Evolutionary conservation across 2,329 filamentous ascomycete species (phyloP).

Genomic region (Fusarium sp.): DNA sequence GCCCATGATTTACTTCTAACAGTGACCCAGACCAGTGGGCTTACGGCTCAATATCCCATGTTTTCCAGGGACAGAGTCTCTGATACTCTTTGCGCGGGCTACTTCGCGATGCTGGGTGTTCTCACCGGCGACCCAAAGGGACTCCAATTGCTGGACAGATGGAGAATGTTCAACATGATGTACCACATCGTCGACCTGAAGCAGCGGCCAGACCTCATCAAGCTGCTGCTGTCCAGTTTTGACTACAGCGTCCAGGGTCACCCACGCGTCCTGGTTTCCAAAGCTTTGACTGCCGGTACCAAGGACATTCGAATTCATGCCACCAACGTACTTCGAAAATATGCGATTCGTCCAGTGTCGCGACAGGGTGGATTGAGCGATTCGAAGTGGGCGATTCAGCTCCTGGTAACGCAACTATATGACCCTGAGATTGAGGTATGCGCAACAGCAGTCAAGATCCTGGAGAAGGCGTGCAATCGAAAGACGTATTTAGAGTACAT

Average conservation of each 20-base stretch:
- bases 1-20: conserved; percentile 18
- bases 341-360: conserved; percentile 69
- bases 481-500: conserved; percentile 94
- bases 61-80: conserved; percentile 88
- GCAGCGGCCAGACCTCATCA: conserved; percentile 91
- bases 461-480: conserved; percentile 97
- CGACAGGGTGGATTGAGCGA: conserved; percentile 65
- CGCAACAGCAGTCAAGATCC: conserved; percentile 93
- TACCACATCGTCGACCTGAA: conserved; percentile 96
- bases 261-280: conserved; percentile 90
- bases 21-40: conserved; percentile 68
- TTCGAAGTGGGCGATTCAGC: conserved; percentile 94
- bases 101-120: conserved; percentile 92
- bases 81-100: conserved; percentile 90
- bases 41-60: conserved; percentile 86
- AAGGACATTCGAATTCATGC: conserved; percentile 93
- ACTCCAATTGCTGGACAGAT: conserved; percentile 89
- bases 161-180: conserved; percentile 99
- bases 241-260: conserved; percentile 92
- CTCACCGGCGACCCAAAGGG: conserved; percentile 86
- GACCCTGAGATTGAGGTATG: conserved; percentile 98
- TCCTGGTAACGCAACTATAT: conserved; percentile 98
- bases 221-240: conserved; percentile 87
- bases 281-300: conserved; percentile 89
- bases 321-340: conserved; percentile 88